These are phyloP conservation scores for Pythium myriotylum DNA, from an alignment of 352 stramenopile species.

Conservation along the genomic window DNA sequence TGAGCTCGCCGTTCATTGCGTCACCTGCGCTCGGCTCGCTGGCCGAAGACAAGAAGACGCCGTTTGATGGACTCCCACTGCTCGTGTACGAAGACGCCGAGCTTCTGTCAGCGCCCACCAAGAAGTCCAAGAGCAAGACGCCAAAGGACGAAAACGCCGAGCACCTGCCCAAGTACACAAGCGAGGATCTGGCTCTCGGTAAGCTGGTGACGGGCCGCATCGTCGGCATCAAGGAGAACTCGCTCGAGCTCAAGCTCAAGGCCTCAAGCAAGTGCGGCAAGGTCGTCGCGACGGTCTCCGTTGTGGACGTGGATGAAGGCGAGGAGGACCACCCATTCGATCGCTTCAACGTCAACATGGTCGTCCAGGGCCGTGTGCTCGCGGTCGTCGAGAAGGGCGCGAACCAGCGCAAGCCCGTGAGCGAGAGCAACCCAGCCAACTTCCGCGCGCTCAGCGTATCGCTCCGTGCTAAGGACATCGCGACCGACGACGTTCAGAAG, in stretches of 20 bases:
- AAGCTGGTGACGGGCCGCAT: constrained; percentile 74
- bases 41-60: constrained; percentile 41
- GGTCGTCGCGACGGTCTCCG: constrained; percentile 73
- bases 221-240: constrained; percentile 74
- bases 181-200: constrained; percentile 61
- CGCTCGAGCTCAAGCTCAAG: constrained; percentile 86
- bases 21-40: constrained; percentile 41
- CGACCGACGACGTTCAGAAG: constrained; percentile 36
- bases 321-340: constrained; percentile 77
- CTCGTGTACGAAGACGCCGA: constrained; percentile 60
- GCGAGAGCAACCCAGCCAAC: constrained; percentile 69
- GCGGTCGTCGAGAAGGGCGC: constrained; percentile 70
- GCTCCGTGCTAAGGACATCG: constrained; percentile 58
- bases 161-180: constrained; percentile 73
- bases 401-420: constrained; percentile 87
- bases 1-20: constrained; percentile 47
- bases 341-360: constrained; percentile 72
- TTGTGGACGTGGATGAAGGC: constrained; percentile 78
- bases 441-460: constrained; percentile 78
- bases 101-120: constrained; percentile 29
- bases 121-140: constrained; percentile 31
- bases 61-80: constrained; percentile 77
- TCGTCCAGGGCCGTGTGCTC: constrained; percentile 70
- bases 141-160: constrained; percentile 36
- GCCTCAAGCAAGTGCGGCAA: constrained; percentile 75